These are phyloP conservation scores for Candida glucosophila DNA, from an alignment of 1,139 yeast genomes.

Conservation along the genomic window DNA sequence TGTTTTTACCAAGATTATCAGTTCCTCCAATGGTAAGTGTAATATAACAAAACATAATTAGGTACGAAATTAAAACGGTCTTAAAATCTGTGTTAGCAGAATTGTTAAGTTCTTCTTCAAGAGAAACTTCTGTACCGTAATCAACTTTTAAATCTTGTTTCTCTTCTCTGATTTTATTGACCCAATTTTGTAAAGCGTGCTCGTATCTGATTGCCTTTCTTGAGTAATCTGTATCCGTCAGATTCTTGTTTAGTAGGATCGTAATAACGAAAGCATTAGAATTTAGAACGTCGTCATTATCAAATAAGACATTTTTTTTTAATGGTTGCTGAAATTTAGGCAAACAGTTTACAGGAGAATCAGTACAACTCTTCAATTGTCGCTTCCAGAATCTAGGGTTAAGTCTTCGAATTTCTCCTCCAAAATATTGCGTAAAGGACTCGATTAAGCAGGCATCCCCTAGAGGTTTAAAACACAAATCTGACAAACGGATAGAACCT, in stretches of 20 bases:
- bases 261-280: constrained; percentile 74
- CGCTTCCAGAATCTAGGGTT: constrained; percentile 46
- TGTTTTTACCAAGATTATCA: too few relatives aligned
- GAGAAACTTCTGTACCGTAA: constrained; percentile 74
- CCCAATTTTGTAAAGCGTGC: constrained; percentile 43
- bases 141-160: constrained; percentile 52
- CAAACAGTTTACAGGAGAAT: constrained; percentile 80
- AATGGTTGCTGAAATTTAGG: constrained; percentile 91
- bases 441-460: constrained; percentile 82
- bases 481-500: constrained; percentile 46
- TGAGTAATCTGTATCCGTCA: constrained; percentile 26
- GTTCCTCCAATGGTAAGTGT: constrained; percentile 72
- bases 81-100: constrained; percentile 73
- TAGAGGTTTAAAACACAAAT: constrained; percentile 73
- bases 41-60: constrained; percentile 86
- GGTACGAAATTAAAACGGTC: constrained; percentile 65
- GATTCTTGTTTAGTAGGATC: constrained; percentile 41
- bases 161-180: constrained; percentile 39
- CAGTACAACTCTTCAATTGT: constrained; percentile 51
- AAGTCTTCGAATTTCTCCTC: constrained; percentile 50
- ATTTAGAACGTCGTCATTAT: constrained; percentile 39
- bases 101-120: constrained; percentile 75
- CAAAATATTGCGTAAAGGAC: constrained; percentile 82
- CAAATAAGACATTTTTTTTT: constrained; percentile 59
- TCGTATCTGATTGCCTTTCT: constrained; percentile 58